Evolutionary conservation across 1,284 basidiomycete genomes (phyloP).

Genomic region (Cystobasidium slooffiae): DNA sequence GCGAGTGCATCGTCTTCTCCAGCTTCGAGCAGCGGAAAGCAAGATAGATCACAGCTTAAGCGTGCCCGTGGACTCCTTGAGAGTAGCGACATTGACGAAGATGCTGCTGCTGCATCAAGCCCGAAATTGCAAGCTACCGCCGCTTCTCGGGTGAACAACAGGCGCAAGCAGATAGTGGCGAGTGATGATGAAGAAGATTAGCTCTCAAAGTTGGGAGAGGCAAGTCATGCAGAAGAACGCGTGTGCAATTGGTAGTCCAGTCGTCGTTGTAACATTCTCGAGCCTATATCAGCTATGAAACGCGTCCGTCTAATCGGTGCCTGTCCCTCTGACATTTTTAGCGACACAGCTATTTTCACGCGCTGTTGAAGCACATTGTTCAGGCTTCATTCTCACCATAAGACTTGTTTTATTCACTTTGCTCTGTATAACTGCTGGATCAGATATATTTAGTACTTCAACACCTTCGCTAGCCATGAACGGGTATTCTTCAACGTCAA

Average conservation of each 20-base stretch:
- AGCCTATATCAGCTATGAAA: conserved; percentile 3
- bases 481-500: conserved; percentile 5
- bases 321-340: neutral
- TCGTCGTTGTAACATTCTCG: conserved; percentile 25
- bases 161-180: conserved; percentile 19
- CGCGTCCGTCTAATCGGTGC: conserved; percentile 10
- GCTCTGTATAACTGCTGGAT: neutral
- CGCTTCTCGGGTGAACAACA: neutral
- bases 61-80: neutral
- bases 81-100: conserved; percentile 15
- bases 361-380: too few relatives aligned
- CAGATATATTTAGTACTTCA: neutral
- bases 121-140: conserved; percentile 21
- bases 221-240: neutral
- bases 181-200: conserved; percentile 41
- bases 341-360: neutral
- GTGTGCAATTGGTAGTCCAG: neutral
- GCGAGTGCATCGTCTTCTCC: conserved; percentile 3
- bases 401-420: too few relatives aligned
- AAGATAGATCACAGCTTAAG: neutral
- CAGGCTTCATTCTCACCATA: neutral
- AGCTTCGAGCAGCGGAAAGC: neutral
- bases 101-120: neutral
- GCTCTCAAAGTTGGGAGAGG: neutral
- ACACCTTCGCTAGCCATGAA: neutral